phyloP scores from a whole-genome alignment of 176 grass and related monocot genomes.

The Sorghum bicolor region Sorghum_bicolor_NCBIv3 NC_012870.2:7255501-7256000 shows the following conservation, averaged over 20 bases:
- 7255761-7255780: neutral
- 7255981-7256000: conserved; percentile 1
- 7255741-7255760: neutral
- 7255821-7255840: neutral
- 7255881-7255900: conserved; percentile 19
- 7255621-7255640: neutral
- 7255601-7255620: neutral
- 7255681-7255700: neutral
- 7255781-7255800: neutral
- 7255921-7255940: conserved; percentile 14
- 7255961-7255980: neutral
- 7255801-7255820: neutral
- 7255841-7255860: neutral
- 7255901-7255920: conserved; percentile 33
- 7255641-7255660: conserved; percentile 16
- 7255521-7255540: neutral
- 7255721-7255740: neutral
- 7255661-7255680: neutral
- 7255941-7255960: neutral
- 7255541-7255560: neutral
- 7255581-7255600: neutral
- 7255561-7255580: neutral
- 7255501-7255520: neutral
- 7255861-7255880: neutral
- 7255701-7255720: conserved; percentile 16